Conservation (phyloP, 495 filamentous ascomycete species). For the Hypomontagnella submonticulosa region DNA sequence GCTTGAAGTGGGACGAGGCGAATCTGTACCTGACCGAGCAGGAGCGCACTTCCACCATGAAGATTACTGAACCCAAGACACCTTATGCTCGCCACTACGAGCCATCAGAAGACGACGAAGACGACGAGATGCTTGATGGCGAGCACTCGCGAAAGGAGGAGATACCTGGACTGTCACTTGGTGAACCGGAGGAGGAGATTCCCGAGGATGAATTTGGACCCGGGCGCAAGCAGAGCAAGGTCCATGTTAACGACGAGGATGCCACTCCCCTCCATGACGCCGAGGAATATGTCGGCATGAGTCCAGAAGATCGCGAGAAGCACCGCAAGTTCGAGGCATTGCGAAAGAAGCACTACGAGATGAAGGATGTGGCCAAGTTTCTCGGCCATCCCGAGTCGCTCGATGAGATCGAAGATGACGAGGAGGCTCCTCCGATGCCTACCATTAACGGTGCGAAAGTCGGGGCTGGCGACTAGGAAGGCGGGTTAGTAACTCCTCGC, state of each 20-base stretch:
- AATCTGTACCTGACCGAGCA: slow-evolving; percentile 97
- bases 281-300: slow-evolving; percentile 69
- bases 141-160: slow-evolving; percentile 69
- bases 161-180: slow-evolving; percentile 90
- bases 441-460: slow-evolving; percentile 49
- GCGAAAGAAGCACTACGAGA: slow-evolving; percentile 97
- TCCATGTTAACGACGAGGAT: slow-evolving; percentile 72
- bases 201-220: slow-evolving; percentile 56
- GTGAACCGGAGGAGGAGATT: slow-evolving; percentile 87
- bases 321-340: slow-evolving; percentile 89
- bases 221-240: slow-evolving; percentile 69
- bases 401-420: slow-evolving; percentile 62
- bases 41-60: slow-evolving; percentile 95
- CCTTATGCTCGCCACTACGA: slow-evolving; percentile 94
- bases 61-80: slow-evolving; percentile 98
- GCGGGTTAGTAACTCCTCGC: slow-evolving; percentile 11
- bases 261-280: slow-evolving; percentile 59
- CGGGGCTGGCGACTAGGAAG: slow-evolving; percentile 41
- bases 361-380: slow-evolving; percentile 91
- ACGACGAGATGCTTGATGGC: slow-evolving; percentile 83
- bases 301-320: slow-evolving; percentile 84
- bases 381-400: slow-evolving; percentile 75
- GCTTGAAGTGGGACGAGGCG: slow-evolving; percentile 97
- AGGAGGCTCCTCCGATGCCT: slow-evolving; percentile 49
- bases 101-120: slow-evolving; percentile 82